phyloP scores from a whole-genome alignment of 139 green algal genomes.

The Coccomyxa sp. region DNA sequence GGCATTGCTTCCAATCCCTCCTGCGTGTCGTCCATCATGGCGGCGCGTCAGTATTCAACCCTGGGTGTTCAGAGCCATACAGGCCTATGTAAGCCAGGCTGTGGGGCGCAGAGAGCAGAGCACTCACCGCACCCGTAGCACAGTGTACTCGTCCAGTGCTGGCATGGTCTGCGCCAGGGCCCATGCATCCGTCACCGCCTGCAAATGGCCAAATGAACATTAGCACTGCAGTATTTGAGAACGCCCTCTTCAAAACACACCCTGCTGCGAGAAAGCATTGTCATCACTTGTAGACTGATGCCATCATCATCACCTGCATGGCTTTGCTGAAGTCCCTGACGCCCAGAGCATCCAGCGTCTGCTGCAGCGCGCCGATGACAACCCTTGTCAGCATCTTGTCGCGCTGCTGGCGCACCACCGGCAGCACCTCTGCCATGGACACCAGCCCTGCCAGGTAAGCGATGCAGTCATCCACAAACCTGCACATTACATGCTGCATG shows the following conservation, averaged over 20 bases:
- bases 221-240: no score
- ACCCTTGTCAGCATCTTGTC: slow-evolving; percentile 49
- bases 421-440: slow-evolving; percentile 52
- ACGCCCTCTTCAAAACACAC: no score
- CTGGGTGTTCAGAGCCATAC: no score
- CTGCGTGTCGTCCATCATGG: no score
- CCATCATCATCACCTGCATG: no score
- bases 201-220: no score
- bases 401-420: slow-evolving; percentile 35
- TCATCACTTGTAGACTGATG: no score
- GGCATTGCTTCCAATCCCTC: neutral
- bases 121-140: slow-evolving; percentile 15
- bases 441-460: slow-evolving; percentile 49
- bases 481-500: no score
- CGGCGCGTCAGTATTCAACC: no score
- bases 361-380: neutral
- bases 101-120: neutral
- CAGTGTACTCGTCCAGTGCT: slow-evolving; percentile 50
- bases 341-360: neutral
- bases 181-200: slow-evolving; percentile 43
- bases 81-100: no score
- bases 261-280: no score
- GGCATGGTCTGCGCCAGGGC: slow-evolving; percentile 26
- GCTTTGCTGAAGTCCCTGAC: slow-evolving; percentile 9
- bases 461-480: slow-evolving; percentile 25